Evolutionary conservation across 768 basidiomycete genomes (phyloP).

Genomic region (Psilocybe cyanescens): DNA sequence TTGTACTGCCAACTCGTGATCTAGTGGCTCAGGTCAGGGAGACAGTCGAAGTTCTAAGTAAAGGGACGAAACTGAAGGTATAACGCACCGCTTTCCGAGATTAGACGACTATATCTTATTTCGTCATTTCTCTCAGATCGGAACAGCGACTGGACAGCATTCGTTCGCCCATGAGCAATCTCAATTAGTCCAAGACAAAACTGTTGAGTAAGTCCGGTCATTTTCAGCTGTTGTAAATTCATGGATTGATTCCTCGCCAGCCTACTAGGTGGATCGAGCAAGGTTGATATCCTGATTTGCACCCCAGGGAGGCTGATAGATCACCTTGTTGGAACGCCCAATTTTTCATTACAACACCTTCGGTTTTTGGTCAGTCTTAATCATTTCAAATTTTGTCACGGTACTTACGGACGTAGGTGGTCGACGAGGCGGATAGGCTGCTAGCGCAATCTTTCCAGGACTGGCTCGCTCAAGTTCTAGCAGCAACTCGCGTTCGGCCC

Average conservation of each 20-base stretch:
- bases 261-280: constrained; percentile 84
- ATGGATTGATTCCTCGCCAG: constrained; percentile 37
- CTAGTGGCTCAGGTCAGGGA: constrained; percentile 91
- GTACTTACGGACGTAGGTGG: constrained; percentile 57
- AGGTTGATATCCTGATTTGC: constrained; percentile 91
- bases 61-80: constrained; percentile 88
- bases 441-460: constrained; percentile 95
- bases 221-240: neutral
- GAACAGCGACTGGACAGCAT: constrained; percentile 90
- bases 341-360: constrained; percentile 92
- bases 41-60: constrained; percentile 83
- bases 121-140: constrained; percentile 47
- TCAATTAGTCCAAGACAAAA: constrained; percentile 69
- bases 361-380: constrained; percentile 81
- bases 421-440: constrained; percentile 97
- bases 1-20: constrained; percentile 94
- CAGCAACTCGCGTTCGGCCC: constrained; percentile 56
- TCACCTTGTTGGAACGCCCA: constrained; percentile 84
- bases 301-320: constrained; percentile 97
- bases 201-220: constrained; percentile 45
- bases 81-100: constrained; percentile 4
- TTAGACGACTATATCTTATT: neutral
- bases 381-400: neutral
- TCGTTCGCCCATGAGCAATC: constrained; percentile 92
- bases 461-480: constrained; percentile 85